These are phyloP conservation scores for Teratosphaeria epicoccoides DNA, from an alignment of 2,329 filamentous ascomycete genomes.

Conservation along the genomic window DNA sequence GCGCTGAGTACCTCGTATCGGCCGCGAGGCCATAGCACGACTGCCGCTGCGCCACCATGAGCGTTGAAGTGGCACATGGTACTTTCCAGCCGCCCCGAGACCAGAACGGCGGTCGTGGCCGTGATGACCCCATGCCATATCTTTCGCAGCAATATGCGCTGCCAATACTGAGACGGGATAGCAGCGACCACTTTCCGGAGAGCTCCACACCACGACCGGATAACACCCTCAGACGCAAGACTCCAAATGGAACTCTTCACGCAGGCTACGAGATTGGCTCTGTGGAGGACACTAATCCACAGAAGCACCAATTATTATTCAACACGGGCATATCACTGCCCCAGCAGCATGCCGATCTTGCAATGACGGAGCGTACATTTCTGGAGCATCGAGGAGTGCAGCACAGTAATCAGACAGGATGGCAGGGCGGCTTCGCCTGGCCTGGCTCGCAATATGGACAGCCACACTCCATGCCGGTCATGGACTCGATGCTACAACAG, in stretches of 20 bases:
- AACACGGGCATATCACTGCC: conserved; percentile 33
- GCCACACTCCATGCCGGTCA: conserved; percentile 32
- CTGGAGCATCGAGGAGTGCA: conserved; percentile 22
- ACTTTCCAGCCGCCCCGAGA: conserved; percentile 6
- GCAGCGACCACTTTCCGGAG: conserved; percentile 7
- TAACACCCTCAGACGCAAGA: conserved; percentile 80
- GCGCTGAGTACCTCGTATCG: conserved; percentile 3
- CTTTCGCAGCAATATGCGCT: conserved; percentile 22
- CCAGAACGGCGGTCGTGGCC: neutral
- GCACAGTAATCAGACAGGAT: conserved; percentile 7
- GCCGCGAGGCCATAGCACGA: conserved; percentile 1
- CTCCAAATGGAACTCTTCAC: conserved; percentile 83
- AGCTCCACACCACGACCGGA: conserved; percentile 38
- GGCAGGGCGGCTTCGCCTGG: conserved; percentile 4
- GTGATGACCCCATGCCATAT: conserved; percentile 17
- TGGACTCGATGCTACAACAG: conserved; percentile 53
- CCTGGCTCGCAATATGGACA: conserved; percentile 7
- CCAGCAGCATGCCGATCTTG: conserved; percentile 9
- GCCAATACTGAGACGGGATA: conserved; percentile 14
- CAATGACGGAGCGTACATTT: conserved; percentile 18
- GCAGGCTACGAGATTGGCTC: conserved; percentile 77
- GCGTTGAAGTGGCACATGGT: conserved; percentile 17
- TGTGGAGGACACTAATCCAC: conserved; percentile 25
- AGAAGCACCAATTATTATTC: conserved; percentile 71
- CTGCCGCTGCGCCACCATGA: conserved; percentile 17